phyloP scores from a whole-genome alignment of 768 basidiomycete genomes.

The Russula emetica region DNA sequence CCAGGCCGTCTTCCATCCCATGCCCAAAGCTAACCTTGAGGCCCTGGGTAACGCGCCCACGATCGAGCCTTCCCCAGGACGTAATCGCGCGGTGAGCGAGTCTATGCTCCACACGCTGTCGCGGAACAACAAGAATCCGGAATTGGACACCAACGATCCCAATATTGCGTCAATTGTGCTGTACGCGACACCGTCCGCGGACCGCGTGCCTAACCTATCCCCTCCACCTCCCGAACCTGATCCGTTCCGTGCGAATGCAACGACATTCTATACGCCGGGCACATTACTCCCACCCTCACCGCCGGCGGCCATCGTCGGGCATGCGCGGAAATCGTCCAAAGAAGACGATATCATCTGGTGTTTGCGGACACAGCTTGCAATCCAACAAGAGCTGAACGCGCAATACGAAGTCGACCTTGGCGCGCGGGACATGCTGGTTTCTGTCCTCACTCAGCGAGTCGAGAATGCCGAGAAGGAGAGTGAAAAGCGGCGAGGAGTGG shows the following conservation, averaged over 20 bases:
- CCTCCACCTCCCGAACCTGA: conserved; percentile 48
- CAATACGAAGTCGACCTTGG: conserved; percentile 75
- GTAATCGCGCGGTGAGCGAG: conserved; percentile 58
- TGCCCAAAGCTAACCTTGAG: conserved; percentile 32
- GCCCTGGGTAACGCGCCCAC: not conserved
- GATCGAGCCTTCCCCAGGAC: conserved; percentile 31
- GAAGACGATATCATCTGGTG: conserved; percentile 70
- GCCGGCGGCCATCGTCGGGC: conserved; percentile 32
- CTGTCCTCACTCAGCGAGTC: conserved; percentile 52
- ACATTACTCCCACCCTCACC: conserved; percentile 68
- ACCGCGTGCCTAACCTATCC: conserved; percentile 25
- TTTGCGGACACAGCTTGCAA: conserved; percentile 66
- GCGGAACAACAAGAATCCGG: conserved; percentile 42
- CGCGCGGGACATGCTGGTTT: conserved; percentile 69
- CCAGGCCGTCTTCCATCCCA: conserved; percentile 57
- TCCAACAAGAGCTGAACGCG: conserved; percentile 69
- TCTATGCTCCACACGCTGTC: conserved; percentile 59
- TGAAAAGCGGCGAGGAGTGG: conserved; percentile 49
- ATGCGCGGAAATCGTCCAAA: conserved; percentile 58
- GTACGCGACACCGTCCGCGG: conserved; percentile 33
- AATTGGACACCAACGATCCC: conserved; percentile 63
- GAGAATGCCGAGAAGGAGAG: conserved; percentile 57
- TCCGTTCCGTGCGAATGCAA: conserved; percentile 69
- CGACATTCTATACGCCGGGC: conserved; percentile 73
- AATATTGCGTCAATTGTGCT: conserved; percentile 47